Base-by-base conservation (phyloP, 1,284 basidiomycete genomes). In the Heterobasidion parviporum region DNA sequence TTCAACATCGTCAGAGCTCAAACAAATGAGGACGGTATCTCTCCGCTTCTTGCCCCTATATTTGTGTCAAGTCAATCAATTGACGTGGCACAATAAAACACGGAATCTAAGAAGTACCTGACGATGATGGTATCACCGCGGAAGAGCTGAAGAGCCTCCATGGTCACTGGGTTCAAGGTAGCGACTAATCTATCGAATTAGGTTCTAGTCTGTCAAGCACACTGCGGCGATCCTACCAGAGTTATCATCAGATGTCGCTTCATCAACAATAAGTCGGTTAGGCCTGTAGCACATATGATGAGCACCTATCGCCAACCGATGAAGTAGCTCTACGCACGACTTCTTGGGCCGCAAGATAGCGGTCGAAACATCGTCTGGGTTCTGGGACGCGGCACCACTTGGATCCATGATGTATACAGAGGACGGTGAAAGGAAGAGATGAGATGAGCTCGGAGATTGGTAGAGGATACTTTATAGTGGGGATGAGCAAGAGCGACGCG, bases 271-370 rank as follows among this genome's bases (percentile, higher is more conserved):
- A 60, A 98, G 80, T 68, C 94, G 91, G 78, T 97, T 96, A 47
- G 94, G 94, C 34, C 94, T 96, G 64, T 6, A 62, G 52, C 49
- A 54, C 14, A 26, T 46, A 59, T 60, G 46, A 45, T 45, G 55
- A 18, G 18, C 55, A 60, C 55, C 53, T 45, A 46, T 33, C 34
- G 54, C n/a, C 53, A 54, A 49, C 8, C 18, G 50, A 7, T 9
- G n/a, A 41, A 5, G 54, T 32, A 38, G 46, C 18, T 44, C 36
- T 48, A 82, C 92, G 65, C 70, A 96, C 94, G 92, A 94, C 80
- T 95, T 95, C 89, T 97, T 98, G 62, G 87, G 88, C 61, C 94
- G 79, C 59, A 98, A 78, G 70, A 98, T 97, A 50, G 94, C 94
- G 35, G 94, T 97, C n/a, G 94, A 91, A 57, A 82, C 79, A 66